Base-by-base conservation (phyloP, 2,329 filamentous ascomycete species). In the Cytospora mali region DNA sequence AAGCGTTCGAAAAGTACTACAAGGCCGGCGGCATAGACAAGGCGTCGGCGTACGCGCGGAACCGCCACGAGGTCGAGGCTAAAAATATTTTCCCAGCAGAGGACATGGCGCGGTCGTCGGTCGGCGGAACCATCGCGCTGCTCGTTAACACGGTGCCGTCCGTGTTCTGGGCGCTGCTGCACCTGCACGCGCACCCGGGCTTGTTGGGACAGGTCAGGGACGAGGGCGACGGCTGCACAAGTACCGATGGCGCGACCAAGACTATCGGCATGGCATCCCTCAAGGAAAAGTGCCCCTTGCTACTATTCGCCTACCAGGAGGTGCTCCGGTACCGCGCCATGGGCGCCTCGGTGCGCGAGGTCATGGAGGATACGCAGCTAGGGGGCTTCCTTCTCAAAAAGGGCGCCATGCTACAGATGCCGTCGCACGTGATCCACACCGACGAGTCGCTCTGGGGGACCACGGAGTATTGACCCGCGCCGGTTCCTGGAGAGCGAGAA, bases 291-390 rank as follows among this genome's bases (percentile, higher is more conserved):
- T 80, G 77, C 63, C 75, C 76, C 3, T 70, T 77, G 0, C 64
- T 81, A 4, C 62, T 75, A 3, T 78, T 77, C 7, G 72, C 73
- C 3, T 74, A 76, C 48, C 73, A 80, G 55, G 79, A 81, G 64
- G 73, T 73, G 2, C 71, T 81, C 9, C 75, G 79, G 3, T 70
- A 71, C 54, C 69, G 73, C 50, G 73, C 73, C 28, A 75, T 75
- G 29, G 75, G 75, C 4, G 72, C 73, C 39, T 77, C 75, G 1
- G 66, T 71, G 16, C 67, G 70, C 39, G 68, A 70, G 48, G 70
- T 71, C 0, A 70, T 70, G 67, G 70, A 71, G 61, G 70, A 72
- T 18, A 70, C 69, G 1, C 68, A 72, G 28, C 68, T 72, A 6
- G 66, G 65, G 28, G 61, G 56, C n/a, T 71, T 66, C 66, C 57